Percentiles rank a stretch among this genome's conserved stretches.
These are phyloP conservation scores for Jamesozyma hellenica DNA, from an alignment of 805 yeast species.

Conservation along the genomic window DNA sequence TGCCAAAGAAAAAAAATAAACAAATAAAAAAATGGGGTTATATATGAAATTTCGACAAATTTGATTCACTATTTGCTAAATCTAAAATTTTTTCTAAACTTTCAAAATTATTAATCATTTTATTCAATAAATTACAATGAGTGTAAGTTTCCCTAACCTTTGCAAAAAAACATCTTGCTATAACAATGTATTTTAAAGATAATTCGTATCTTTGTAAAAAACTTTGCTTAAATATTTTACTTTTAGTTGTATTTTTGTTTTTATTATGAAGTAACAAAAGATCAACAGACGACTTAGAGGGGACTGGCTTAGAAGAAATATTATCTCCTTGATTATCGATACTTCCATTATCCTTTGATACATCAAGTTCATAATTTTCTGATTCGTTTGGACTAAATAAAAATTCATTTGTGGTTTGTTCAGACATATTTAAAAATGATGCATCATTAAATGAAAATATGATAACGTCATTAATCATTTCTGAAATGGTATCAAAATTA, in stretches of 20 bases:
- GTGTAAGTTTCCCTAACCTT: slow-evolving; percentile 17
- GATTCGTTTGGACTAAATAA: slow-evolving; percentile 9
- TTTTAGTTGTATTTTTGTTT: background rate
- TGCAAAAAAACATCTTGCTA: slow-evolving; percentile 22
- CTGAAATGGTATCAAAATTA: slow-evolving; percentile 20
- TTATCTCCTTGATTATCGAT: background rate
- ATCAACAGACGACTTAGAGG: slow-evolving; percentile 11
- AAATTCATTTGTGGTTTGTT: slow-evolving; percentile 20
- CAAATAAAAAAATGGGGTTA: too few species aligned
- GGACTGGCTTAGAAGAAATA: background rate
- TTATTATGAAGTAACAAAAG: slow-evolving; percentile 5
- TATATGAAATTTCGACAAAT: slow-evolving; percentile 2
- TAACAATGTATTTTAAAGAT: slow-evolving; percentile 20
- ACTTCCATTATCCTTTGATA: background rate
- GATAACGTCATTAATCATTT: slow-evolving; percentile 23
- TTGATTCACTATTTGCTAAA: slow-evolving; percentile 1
- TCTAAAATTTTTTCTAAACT: slow-evolving; percentile 15
- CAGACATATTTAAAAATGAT: slow-evolving; percentile 25
- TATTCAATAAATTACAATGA: slow-evolving; percentile 22
- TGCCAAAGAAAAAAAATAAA: too few species aligned
- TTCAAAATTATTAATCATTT: slow-evolving; percentile 19
- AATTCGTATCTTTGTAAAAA: slow-evolving; percentile 24
- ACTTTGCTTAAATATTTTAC: slow-evolving; percentile 13
- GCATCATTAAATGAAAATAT: slow-evolving; percentile 27
- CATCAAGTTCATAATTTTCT: slow-evolving; percentile 1